Base-by-base conservation (phyloP, 1,284 basidiomycete species). In the Rhodotorula sp. region DNA sequence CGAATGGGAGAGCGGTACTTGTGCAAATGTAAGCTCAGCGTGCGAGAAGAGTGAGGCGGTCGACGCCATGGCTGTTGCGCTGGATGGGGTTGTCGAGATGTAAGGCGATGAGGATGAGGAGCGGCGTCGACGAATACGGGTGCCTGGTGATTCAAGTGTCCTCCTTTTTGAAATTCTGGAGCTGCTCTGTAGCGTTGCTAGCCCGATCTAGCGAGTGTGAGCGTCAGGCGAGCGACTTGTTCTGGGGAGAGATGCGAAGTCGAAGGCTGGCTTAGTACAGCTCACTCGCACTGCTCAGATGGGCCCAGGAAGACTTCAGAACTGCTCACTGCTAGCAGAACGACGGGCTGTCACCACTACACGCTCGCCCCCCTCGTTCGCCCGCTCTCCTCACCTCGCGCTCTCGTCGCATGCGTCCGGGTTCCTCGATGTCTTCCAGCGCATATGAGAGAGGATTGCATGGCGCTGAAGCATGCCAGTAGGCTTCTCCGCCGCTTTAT, bases 11-110 rank as follows among this genome's bases (percentile, higher is more conserved):
- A 74, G 68, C 6, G 73, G 70, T 5, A 65, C 54, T 3, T 62
- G 34, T 28, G 71, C 63, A 57, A 65, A 75, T 11, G 71, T 70
- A 20, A 73, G 64, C 58, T 75, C 73, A 16, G 71, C 53, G 28
- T 68, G 68, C 5, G 73, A 75, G 62, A 70, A 75, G 57, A 72
- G 62, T 10, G 72, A 69, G 26, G 64, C 67, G 9, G 72, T 70
- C 10, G 64, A 40, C 0, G 68, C 68, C 68, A 70, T 70, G 1
- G 28, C 20, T 22, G 53, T 4, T 4, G 56, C 44, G 40, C 40
- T 44, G 40, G 40, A 53, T 4, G 15, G 48, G 20, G 11, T 24
- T 18, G 52, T 26, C n/a, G 26, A 31, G 52, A 31, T 30, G 56
- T 8, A 44, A 22, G n/a, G 44, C 26, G 37, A 48, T 34, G 8